These are phyloP conservation scores for Penicillium olsonii DNA, from an alignment of 2,329 filamentous ascomycete genomes.

Conservation along the genomic window DNA sequence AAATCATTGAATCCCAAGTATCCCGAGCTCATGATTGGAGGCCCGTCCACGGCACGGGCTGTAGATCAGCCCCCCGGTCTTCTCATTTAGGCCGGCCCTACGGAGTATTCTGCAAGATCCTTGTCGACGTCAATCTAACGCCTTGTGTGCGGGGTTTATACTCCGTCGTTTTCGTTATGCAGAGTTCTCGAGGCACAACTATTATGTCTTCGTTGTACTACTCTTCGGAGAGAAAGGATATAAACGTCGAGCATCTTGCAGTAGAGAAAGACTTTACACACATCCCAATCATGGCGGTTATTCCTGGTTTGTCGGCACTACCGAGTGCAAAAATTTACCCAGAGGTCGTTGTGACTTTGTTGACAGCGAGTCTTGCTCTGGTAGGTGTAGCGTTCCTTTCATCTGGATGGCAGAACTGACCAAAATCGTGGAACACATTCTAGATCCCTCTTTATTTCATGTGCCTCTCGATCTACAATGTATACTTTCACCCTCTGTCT, in stretches of 20 bases:
- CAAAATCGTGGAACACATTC: not conserved
- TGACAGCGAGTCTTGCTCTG: not conserved
- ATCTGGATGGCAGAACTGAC: not conserved
- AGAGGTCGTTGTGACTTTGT: not conserved
- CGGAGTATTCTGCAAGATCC: no score
- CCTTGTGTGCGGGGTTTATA: not conserved
- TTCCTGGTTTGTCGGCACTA: not conserved
- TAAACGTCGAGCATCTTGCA: not conserved
- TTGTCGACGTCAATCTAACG: not conserved
- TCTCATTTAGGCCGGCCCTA: no score
- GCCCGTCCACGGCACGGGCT: no score
- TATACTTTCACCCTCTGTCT: conserved; percentile 33
- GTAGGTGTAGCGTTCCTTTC: not conserved
- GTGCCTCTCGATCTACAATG: conserved; percentile 25
- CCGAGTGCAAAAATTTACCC: not conserved
- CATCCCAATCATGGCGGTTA: not conserved
- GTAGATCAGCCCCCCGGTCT: no score
- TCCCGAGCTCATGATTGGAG: no score
- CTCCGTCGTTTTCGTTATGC: not conserved
- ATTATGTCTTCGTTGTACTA: no score
- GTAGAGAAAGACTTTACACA: not conserved
- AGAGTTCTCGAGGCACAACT: not conserved
- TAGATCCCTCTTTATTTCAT: conserved; percentile 11
- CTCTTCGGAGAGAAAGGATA: not conserved
- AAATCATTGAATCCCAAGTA: no score